A percentile compares a stretch with the other conserved stretches of the same genome.
phyloP scores from a whole-genome alignment of 305 asterid genomes.

The Fraxinus floribunda region DNA sequence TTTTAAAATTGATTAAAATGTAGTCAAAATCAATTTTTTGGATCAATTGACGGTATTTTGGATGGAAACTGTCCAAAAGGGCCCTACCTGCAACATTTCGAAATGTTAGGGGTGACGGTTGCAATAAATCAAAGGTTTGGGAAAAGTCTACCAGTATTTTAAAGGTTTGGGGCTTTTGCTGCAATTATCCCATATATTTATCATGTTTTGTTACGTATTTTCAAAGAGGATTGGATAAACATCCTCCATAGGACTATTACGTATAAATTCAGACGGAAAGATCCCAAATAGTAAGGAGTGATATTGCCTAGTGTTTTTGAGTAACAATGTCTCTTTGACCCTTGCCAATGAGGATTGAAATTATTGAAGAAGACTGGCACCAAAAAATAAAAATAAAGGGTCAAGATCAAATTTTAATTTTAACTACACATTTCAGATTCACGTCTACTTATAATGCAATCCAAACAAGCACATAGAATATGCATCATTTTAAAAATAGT shows the following conservation, averaged over 20 bases:
- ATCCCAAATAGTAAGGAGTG: not conserved
- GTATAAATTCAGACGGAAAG: not conserved
- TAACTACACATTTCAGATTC: not conserved
- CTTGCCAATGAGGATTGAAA: not conserved
- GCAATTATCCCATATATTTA: not conserved
- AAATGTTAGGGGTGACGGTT: no score
- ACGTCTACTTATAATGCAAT: not conserved
- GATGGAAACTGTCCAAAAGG: no score
- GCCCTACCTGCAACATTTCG: no score
- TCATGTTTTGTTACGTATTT: not conserved
- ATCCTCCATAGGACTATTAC: not conserved
- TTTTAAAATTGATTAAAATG: no score
- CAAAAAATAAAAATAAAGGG: not conserved
- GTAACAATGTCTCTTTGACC: not conserved
- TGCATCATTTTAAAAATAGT: not conserved
- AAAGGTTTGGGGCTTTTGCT: no score
- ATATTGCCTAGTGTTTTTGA: not conserved
- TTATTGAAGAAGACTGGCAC: not conserved
- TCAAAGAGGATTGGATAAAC: not conserved
- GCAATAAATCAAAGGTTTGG: no score
- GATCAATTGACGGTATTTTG: no score
- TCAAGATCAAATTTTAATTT: not conserved
- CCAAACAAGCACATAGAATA: not conserved
- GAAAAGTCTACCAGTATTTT: no score
- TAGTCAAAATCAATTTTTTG: no score